These are phyloP conservation scores for Trichomonas gallinae DNA, from an alignment of 208 protist species.

Conservation along the genomic window DNA sequence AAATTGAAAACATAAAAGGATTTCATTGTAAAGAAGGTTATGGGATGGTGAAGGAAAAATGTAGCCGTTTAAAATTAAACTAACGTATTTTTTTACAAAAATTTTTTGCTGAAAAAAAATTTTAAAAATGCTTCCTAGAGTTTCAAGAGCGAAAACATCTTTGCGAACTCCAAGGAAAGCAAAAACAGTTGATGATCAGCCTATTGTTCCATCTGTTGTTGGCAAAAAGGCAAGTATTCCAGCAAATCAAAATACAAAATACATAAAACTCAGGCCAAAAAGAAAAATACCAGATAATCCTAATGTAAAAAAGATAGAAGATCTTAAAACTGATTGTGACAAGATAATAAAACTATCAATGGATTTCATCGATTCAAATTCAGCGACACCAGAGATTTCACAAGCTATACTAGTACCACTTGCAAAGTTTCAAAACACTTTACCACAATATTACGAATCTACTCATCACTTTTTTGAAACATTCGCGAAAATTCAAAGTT, in stretches of 20 bases:
- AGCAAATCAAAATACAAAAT: neutral
- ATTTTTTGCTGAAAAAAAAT: too few relatives aligned
- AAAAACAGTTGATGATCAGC: neutral
- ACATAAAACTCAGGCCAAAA: neutral
- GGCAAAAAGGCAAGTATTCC: neutral
- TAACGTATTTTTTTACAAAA: too few relatives aligned
- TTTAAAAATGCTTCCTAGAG: neutral
- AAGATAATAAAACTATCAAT: neutral
- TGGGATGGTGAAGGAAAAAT: too few relatives aligned
- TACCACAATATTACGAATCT: neutral
- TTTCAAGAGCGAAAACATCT: neutral
- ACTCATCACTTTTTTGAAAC: neutral
- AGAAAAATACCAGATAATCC: neutral
- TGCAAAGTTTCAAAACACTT: neutral
- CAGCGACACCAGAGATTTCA: neutral
- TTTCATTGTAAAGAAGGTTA: too few relatives aligned
- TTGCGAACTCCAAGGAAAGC: neutral
- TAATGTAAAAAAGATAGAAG: neutral
- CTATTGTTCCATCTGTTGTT: neutral
- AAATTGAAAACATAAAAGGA: too few relatives aligned
- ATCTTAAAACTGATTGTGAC: neutral
- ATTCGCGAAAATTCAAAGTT: neutral
- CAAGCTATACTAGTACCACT: neutral
- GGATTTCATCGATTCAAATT: neutral
- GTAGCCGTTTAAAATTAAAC: too few relatives aligned